Base-by-base conservation (phyloP, 441 rosid species). In the Aleurites moluccanus region DNA sequence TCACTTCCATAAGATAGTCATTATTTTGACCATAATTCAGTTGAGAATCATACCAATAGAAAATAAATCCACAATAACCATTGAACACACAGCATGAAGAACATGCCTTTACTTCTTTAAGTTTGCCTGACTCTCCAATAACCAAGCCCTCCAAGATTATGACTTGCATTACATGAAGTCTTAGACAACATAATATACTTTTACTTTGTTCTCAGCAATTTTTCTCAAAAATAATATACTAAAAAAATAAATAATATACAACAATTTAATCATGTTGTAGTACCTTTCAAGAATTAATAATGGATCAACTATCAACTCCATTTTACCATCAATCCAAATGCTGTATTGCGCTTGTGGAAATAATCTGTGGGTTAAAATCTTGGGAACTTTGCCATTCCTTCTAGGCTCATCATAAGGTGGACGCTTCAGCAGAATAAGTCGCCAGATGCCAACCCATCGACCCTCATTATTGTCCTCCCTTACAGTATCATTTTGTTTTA, bases 301-400 rank as follows among this genome's bases (percentile, higher is more conserved):
- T 3, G 99, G 98, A 70, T 92, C 98, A 52, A 92, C 94, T 70
- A 89, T 85, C 80, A 96, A 89, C 93, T 96, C 99, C 98, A 96
- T 96, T 81, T 96, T 93, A 64, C 94, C 98, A 85, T 92, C 98
- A 77, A 96, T 92, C 99, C 99, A 96, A 70, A 96, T 96, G 86
- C 96, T 96, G 89, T 92, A 93, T 49, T 86, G 96, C 7, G 97
- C 91, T 81, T 91, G 82, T 79, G 97, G 99, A 85, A 93, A 93
- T 79, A 96, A 77, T 85, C 98, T 88, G 84, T 93, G 98, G 71
- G 99, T 93, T 86, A 96, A 83, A 79, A 92, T 94, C 81, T 96
- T 96, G 1, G 98, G 99, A 81, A 96, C 97, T 84, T 93, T 93
- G 73, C 99, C 97, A 60, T 96, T 96, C 81, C 98, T 87, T 81